Evolutionary conservation across 768 basidiomycete genomes (phyloP), one percentile per base, ranked within the genome.

Genomic region (Hortiboletus campestris): DNA sequence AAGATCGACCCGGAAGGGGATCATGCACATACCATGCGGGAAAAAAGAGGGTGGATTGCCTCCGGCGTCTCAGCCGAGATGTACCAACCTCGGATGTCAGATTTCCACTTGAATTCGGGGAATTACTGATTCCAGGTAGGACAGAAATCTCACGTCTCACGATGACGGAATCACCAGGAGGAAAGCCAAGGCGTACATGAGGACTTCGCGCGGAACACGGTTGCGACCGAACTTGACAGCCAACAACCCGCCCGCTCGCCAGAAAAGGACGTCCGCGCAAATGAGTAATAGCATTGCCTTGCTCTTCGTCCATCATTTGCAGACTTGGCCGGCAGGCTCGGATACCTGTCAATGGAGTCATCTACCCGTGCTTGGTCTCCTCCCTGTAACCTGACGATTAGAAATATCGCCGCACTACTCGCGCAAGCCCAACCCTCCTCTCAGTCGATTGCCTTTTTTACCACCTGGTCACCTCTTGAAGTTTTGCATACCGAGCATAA

Each of bases 1-100:
- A 57, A 63, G 61, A 68, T 72, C 64, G 62, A 60, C 59, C 67
- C 57, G 48, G 60, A 71, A 66, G 69, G 60, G 60, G 69, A 71
- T 70, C 49, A 53, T 51, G 50, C 59, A 52, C 64, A 57, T 54
- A 50, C 53, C 40, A 44, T 40, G 59, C 56, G 57, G 56, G 50
- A 58, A 67, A 56, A 67, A 52, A 58, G 63, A 56, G 57, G 68
- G 55, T 41, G 35, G 38, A 63, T 62, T 69, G 46, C 61, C 57
- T 57, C 57, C 29, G 43, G 57, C 6, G 57, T 38, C 43, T 53
- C 44, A 61, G 56, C 62, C 62, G 67, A 58, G 49, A 49, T 57
- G 40, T 34, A 25, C 25, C 25, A 13, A 48, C 63, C 59, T 56
- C 54, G 58, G 52, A 56, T 20, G 49, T 44, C 55, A 60, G 32